Conservation (phyloP, 2,329 filamentous ascomycete species). For the Clonostachys byssicola region DNA sequence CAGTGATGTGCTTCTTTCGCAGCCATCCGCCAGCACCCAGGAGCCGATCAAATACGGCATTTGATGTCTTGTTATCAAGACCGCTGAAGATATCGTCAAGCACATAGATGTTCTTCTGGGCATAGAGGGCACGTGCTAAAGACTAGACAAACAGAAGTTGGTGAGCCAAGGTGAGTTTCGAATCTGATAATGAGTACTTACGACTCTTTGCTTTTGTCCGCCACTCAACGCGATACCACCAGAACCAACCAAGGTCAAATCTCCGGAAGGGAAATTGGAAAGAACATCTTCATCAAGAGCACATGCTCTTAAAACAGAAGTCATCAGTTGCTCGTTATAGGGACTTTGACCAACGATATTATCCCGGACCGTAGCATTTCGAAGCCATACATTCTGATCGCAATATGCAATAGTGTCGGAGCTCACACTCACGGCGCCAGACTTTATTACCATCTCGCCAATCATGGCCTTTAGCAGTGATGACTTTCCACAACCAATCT, state of each 20-base stretch:
- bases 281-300: slow-evolving; percentile 25
- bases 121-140: slow-evolving; percentile 41
- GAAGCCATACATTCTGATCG: slow-evolving; percentile 8
- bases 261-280: slow-evolving; percentile 18
- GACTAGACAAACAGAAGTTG: slow-evolving; percentile 15
- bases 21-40: slow-evolving; percentile 35
- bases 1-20: slow-evolving; percentile 25
- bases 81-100: slow-evolving; percentile 42
- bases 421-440: slow-evolving; percentile 6
- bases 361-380: slow-evolving; percentile 13
- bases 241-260: slow-evolving; percentile 30
- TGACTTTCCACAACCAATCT: slow-evolving; percentile 10
- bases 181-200: slow-evolving; percentile 11
- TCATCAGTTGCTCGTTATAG: slow-evolving; percentile 19
- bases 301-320: slow-evolving; percentile 22
- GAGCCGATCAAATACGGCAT: slow-evolving; percentile 32
- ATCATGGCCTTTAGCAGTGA: slow-evolving; percentile 10
- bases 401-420: slow-evolving; percentile 6
- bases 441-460: slow-evolving; percentile 7
- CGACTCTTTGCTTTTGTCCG: slow-evolving; percentile 35
- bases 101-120: slow-evolving; percentile 7
- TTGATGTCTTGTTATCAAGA: slow-evolving; percentile 36
- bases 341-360: slow-evolving; percentile 15
- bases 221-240: slow-evolving; percentile 35
- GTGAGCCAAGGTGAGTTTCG: neutral